phyloP scores from a whole-genome alignment of 768 basidiomycete genomes.

The Mycena polygramma region DNA sequence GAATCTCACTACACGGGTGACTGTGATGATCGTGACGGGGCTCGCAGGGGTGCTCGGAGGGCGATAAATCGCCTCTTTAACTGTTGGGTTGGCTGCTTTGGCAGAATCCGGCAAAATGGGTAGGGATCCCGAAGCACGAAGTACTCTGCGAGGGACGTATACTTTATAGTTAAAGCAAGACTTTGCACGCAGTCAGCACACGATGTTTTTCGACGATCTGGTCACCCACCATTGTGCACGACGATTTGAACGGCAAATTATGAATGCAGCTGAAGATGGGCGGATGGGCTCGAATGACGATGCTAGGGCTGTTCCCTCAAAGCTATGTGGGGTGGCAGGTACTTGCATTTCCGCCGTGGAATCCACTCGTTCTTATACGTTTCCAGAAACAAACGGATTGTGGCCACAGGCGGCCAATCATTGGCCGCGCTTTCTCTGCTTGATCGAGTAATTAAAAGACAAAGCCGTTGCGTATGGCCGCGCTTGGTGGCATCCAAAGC shows the following conservation, averaged over 20 bases:
- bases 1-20: no score
- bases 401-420: neutral
- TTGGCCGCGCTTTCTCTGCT: conserved; percentile 8
- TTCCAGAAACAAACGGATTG: conserved; percentile 10
- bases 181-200: neutral
- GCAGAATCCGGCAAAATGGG: no score
- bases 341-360: neutral
- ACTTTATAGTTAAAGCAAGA: neutral
- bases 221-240: neutral
- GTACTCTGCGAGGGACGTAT: no score
- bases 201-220: no score
- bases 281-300: neutral
- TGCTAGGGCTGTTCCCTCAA: no score
- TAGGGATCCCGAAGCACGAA: no score
- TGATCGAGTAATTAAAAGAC: conserved; percentile 9
- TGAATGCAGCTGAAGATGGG: neutral
- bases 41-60: no score
- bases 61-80: no score
- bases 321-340: conserved; percentile 4
- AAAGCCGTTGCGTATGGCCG: conserved; percentile 16
- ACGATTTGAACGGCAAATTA: neutral
- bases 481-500: conserved; percentile 25
- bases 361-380: neutral
- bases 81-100: no score
- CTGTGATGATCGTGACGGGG: no score